Base-by-base conservation (phyloP, 2,329 filamentous ascomycete species). In the Phyllosticta citrichinensis region DNA sequence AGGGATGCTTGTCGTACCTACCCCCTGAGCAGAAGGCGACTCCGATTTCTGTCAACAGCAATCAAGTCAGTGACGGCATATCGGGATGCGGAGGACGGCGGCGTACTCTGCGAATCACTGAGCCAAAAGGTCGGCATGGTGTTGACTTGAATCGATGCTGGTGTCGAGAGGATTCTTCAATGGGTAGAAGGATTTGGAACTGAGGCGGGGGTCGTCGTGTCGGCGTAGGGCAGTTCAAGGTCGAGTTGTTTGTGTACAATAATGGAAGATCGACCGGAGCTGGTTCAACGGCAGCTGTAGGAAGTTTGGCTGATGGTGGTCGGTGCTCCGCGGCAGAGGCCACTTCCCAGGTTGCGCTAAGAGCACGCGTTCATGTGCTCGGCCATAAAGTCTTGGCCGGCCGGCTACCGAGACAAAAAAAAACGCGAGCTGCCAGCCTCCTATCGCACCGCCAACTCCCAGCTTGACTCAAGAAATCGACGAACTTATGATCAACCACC, bases 11-110 rank as follows among this genome's bases (percentile, higher is more conserved):
- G 66, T 51, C 64, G 68, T 75, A 87, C 89, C 68, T 87, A 96
- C 92, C 93, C 71, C 91, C 93, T 71, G 91, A 94, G 83, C 94
- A 97, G 81, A 99, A 99, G 73, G 92, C 90, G 65, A 97, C 92
- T 68, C 94, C 94, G 70, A 97, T 88, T 77, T 99, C 94, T 97
- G 70, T 35, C 17, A 47, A 47, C 14, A 17, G 40, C 35, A 20
- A 5, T 5, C 11, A 12, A 19, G 33, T 60, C 35, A 60, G 58
- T 27, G 12, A 5, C 24, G 20, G 12, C 11, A 25, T 56, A 24
- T 33, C 12, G 19, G 5, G 20, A 35, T 55, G 53, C 53, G 53
- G 24, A 20, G 27, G 71, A 17, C 30, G 8, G 67, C 64, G 40
- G 60, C 57, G 25, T 82, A 96, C 93, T 97, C 77, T 97, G 93